Evolutionary conservation across 352 stramenopile species (phyloP).

Genomic region (Pythium coloratum): DNA sequence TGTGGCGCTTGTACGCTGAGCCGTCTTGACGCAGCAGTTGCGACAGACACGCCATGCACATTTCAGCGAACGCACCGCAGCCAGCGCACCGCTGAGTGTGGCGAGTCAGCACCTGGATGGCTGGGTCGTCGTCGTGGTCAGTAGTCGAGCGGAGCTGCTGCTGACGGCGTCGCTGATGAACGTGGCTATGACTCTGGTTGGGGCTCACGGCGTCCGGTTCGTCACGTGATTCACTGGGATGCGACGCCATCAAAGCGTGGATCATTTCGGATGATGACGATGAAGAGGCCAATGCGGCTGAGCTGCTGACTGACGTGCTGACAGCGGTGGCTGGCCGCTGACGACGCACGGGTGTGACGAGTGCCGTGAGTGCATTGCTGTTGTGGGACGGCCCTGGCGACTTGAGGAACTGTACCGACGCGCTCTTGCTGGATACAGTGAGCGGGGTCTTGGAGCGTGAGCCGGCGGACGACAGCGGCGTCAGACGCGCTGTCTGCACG

Average conservation of each 20-base stretch:
- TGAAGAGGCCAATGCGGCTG: constrained; percentile 9
- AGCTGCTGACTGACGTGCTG: not conserved
- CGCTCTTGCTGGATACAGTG: constrained; percentile 7
- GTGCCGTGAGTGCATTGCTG: not conserved
- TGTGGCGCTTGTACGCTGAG: constrained; percentile 63
- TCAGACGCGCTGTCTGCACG: constrained; percentile 25
- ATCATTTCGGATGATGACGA: constrained; percentile 36
- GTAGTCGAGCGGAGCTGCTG: not conserved
- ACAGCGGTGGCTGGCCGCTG: constrained; percentile 38
- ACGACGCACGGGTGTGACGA: constrained; percentile 25
- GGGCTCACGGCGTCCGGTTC: not conserved
- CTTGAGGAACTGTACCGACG: constrained; percentile 25
- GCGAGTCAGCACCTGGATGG: not conserved
- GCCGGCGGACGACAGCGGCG: constrained; percentile 7
- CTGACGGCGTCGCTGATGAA: not conserved
- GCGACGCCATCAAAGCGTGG: constrained; percentile 35
- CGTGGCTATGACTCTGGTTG: not conserved
- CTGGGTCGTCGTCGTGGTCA: not conserved
- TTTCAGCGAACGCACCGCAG: constrained; percentile 62
- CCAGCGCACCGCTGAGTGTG: constrained; percentile 48
- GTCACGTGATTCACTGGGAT: not conserved
- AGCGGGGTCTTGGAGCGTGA: constrained; percentile 23
- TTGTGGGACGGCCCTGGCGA: not conserved
- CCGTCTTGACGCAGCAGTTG: constrained; percentile 62
- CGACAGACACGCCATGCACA: constrained; percentile 72